Evolutionary conservation across 768 basidiomycete species (phyloP).

Genomic region (Arthromyces matolae): DNA sequence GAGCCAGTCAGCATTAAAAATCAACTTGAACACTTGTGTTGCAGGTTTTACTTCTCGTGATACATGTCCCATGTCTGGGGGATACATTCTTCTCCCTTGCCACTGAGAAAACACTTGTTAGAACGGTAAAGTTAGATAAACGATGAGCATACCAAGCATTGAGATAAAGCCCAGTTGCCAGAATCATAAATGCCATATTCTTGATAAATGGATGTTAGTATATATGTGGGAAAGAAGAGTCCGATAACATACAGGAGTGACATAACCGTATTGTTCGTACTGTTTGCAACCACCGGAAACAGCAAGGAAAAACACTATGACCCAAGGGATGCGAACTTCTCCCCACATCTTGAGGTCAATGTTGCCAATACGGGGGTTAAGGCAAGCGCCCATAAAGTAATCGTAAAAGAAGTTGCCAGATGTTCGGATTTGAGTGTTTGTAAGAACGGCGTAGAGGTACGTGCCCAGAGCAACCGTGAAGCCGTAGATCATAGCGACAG

Average conservation of each 20-base stretch:
- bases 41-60: conserved; percentile 78
- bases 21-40: neutral
- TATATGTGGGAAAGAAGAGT: neutral
- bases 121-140: neutral
- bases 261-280: conserved; percentile 87
- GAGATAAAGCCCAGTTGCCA: conserved; percentile 94
- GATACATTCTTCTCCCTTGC: conserved; percentile 92
- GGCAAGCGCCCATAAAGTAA: conserved; percentile 91
- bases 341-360: conserved; percentile 99
- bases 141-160: conserved; percentile 73
- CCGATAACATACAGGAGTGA: conserved; percentile 70
- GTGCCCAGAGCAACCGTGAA: conserved; percentile 77
- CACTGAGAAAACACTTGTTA: conserved; percentile 37
- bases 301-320: conserved; percentile 89
- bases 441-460: conserved; percentile 74
- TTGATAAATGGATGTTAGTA: conserved; percentile 26
- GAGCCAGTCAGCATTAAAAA: conserved; percentile 1
- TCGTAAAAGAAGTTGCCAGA: conserved; percentile 94
- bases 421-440: conserved; percentile 85
- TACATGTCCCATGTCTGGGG: conserved; percentile 99
- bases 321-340: conserved; percentile 96
- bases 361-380: conserved; percentile 89
- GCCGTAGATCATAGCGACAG: conserved; percentile 90
- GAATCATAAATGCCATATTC: conserved; percentile 97
- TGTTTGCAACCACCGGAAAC: conserved; percentile 95